Evolutionary conservation across 768 basidiomycete species (phyloP).

Genomic region (Galerina marginata): DNA sequence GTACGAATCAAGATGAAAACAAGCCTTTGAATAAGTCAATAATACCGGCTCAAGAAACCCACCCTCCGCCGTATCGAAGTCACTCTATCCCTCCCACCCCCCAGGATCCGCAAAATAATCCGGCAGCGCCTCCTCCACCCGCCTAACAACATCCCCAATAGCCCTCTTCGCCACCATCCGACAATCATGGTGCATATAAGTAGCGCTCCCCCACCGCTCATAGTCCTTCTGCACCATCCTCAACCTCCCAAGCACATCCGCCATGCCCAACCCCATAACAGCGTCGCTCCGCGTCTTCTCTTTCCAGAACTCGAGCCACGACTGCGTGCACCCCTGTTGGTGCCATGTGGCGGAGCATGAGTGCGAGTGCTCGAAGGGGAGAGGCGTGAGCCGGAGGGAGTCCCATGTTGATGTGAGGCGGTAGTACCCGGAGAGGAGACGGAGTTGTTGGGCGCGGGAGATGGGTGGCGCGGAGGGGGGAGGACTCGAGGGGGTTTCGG

Average conservation of each 20-base stretch:
- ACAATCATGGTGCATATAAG: slow-evolving; percentile 85
- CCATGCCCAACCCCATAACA: slow-evolving; percentile 61
- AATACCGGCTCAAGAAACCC: not conserved
- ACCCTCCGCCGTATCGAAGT: not conserved
- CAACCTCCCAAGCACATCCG: slow-evolving; percentile 72
- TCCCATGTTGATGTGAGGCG: slow-evolving; percentile 74
- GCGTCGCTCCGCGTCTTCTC: slow-evolving; percentile 69
- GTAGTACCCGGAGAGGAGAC: slow-evolving; percentile 72
- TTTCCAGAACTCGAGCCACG: slow-evolving; percentile 83
- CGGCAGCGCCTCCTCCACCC: slow-evolving; percentile 62
- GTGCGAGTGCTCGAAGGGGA: slow-evolving; percentile 67
- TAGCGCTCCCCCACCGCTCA: slow-evolving; percentile 71
- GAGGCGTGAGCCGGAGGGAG: slow-evolving; percentile 57
- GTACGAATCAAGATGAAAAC: too few relatives aligned
- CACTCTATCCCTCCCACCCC: slow-evolving; percentile 18
- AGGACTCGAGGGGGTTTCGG: slow-evolving; percentile 32
- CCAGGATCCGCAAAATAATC: slow-evolving; percentile 61
- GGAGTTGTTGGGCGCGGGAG: slow-evolving; percentile 62
- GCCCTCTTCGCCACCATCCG: slow-evolving; percentile 59
- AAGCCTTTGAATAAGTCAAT: too few relatives aligned
- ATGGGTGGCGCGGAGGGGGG: slow-evolving; percentile 55
- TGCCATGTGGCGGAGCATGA: slow-evolving; percentile 74
- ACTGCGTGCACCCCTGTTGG: slow-evolving; percentile 72
- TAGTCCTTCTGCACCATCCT: slow-evolving; percentile 68
- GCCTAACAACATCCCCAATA: slow-evolving; percentile 59